Conservation (phyloP, 805 yeast species). For the Kodamaea leandrae region DNA sequence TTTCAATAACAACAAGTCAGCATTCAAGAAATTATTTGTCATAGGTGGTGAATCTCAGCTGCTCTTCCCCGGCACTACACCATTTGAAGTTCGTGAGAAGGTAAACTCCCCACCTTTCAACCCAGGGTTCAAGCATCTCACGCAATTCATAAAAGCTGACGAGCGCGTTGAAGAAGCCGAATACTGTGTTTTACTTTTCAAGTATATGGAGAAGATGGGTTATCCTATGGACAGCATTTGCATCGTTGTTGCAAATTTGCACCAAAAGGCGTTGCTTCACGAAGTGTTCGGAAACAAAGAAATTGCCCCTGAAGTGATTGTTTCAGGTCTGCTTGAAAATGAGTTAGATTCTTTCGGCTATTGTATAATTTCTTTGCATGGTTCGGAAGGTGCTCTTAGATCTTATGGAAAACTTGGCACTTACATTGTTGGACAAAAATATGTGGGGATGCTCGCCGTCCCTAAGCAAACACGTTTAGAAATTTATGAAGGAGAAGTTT, state of each 20-base stretch:
- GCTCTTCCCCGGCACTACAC: not conserved
- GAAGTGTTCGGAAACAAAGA: slow-evolving; percentile 31
- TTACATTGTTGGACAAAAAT: slow-evolving; percentile 10
- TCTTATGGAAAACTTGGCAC: slow-evolving; percentile 31
- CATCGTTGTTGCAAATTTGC: slow-evolving; percentile 39
- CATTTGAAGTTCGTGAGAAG: not conserved
- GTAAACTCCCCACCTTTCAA: slow-evolving; percentile 1
- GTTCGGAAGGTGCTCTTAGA: slow-evolving; percentile 22
- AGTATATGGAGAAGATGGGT: slow-evolving; percentile 45
- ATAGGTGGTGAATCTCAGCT: slow-evolving; percentile 11
- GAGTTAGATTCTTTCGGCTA: slow-evolving; percentile 10
- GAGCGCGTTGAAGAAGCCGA: slow-evolving; percentile 40
- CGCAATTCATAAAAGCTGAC: slow-evolving; percentile 12
- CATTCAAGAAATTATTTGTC: slow-evolving; percentile 7
- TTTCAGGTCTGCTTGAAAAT: slow-evolving; percentile 4
- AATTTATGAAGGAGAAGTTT: slow-evolving; percentile 16
- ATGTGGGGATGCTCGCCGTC: not conserved
- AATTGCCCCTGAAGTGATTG: slow-evolving; percentile 6
- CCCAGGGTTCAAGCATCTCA: slow-evolving; percentile 12
- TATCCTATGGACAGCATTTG: slow-evolving; percentile 38
- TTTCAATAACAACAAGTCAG: slow-evolving; percentile 1
- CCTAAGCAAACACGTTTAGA: slow-evolving; percentile 11
- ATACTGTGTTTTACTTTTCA: slow-evolving; percentile 42
- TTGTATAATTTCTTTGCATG: slow-evolving; percentile 8
- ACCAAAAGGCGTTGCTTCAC: slow-evolving; percentile 41